Evolutionary conservation across 768 basidiomycete species (phyloP).

Genomic region (Leucocoprinus leucothites): DNA sequence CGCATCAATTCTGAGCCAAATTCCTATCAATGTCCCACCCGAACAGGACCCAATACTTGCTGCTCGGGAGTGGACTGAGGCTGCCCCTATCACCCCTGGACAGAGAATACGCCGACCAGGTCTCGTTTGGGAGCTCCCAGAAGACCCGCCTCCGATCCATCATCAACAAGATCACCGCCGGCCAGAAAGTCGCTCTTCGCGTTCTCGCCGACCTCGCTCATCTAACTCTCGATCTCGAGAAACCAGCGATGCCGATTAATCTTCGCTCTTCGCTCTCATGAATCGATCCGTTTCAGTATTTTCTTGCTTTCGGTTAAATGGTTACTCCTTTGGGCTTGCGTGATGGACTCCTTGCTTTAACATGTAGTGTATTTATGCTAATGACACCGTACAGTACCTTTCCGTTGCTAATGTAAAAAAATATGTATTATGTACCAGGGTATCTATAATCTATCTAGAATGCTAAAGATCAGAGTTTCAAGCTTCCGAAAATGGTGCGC

Average conservation of each 20-base stretch:
- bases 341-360: not conserved
- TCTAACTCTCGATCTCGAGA: slow-evolving; percentile 7
- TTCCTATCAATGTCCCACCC: slow-evolving; percentile 50
- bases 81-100: slow-evolving; percentile 3
- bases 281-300: not conserved
- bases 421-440: slow-evolving; percentile 7
- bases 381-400: not conserved
- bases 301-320: slow-evolving; percentile 3
- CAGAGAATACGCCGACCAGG: slow-evolving; percentile 45
- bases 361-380: slow-evolving; percentile 4
- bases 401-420: slow-evolving; percentile 6
- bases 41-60: slow-evolving; percentile 63
- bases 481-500: no score
- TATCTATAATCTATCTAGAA: slow-evolving; percentile 7
- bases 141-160: slow-evolving; percentile 35
- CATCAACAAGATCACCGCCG: slow-evolving; percentile 33
- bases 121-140: slow-evolving; percentile 61
- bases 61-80: slow-evolving; percentile 67
- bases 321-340: not conserved
- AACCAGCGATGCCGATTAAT: slow-evolving; percentile 9
- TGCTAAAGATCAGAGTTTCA: not conserved
- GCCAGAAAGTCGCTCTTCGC: slow-evolving; percentile 14
- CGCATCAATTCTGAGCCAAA: slow-evolving; percentile 61
- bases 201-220: not conserved
- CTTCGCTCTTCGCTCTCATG: not conserved